Evolutionary conservation across 2,329 filamentous ascomycete species (phyloP).

Genomic region (Dryadomyces sulphureus): DNA sequence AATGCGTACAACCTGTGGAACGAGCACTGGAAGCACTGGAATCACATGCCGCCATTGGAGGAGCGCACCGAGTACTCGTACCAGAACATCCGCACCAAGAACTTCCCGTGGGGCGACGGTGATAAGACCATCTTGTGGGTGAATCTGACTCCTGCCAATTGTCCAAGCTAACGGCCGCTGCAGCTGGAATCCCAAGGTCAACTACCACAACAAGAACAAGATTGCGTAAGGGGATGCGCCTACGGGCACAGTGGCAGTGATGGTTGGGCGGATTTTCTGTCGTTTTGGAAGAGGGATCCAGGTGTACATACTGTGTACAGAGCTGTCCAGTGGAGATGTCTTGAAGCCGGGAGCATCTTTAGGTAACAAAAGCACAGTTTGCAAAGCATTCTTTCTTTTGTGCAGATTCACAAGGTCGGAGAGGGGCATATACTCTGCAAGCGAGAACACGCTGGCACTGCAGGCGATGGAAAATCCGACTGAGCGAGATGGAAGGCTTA

Average conservation of each 20-base stretch:
- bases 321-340: no score
- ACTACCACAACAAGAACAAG: conserved; percentile 95
- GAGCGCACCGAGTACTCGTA: conserved; percentile 89
- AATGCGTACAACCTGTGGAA: conserved; percentile 89
- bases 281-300: no score
- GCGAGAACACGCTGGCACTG: no score
- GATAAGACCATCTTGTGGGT: conserved; percentile 49
- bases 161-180: not conserved
- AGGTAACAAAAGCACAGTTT: no score
- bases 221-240: conserved; percentile 20
- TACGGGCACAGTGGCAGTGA: not conserved
- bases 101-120: conserved; percentile 87
- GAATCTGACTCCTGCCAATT: conserved; percentile 14
- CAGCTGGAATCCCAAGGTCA: conserved; percentile 90
- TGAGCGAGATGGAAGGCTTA: no score
- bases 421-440: no score
- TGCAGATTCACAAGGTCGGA: no score
- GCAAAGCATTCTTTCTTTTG: no score
- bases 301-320: no score
- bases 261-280: not conserved
- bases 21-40: conserved; percentile 95
- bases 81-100: conserved; percentile 96
- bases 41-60: conserved; percentile 71
- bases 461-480: no score
- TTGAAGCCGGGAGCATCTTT: no score